Evolutionary conservation across 768 basidiomycete genomes (phyloP).

Genomic region (Collybia sordida): DNA sequence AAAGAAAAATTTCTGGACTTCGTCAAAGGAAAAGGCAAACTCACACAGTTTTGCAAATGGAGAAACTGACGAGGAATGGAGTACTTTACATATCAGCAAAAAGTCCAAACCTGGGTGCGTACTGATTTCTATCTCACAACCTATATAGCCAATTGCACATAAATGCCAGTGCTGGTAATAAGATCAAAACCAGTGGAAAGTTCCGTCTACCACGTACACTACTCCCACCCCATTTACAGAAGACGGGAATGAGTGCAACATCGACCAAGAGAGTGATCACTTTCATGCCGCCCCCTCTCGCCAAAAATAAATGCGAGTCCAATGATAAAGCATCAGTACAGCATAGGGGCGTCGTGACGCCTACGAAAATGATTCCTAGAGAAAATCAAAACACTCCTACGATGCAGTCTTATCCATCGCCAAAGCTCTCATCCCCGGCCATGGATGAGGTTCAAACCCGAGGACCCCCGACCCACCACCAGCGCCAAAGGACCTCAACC

Average conservation of each 20-base stretch:
- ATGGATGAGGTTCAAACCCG: not conserved
- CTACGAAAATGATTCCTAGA: not conserved
- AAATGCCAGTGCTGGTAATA: not conserved
- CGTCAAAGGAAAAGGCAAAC: constrained; percentile 14
- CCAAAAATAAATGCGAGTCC: not conserved
- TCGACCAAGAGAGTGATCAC: constrained; percentile 23
- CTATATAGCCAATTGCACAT: too few relatives aligned
- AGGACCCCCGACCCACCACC: constrained; percentile 4
- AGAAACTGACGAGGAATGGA: constrained; percentile 37
- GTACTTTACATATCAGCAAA: constrained; percentile 32
- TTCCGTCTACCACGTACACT: constrained; percentile 11
- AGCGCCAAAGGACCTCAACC: constrained; percentile 3
- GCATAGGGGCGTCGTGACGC: not conserved
- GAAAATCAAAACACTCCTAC: not conserved
- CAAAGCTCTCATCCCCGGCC: constrained; percentile 2
- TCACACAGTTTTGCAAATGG: constrained; percentile 24
- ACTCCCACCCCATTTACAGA: not conserved
- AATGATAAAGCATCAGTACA: not conserved
- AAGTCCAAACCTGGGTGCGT: constrained; percentile 23
- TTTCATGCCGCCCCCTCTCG: constrained; percentile 22
- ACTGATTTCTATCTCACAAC: not conserved
- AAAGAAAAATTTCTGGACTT: not conserved
- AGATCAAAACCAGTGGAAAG: constrained; percentile 8
- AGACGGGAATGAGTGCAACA: constrained; percentile 20
- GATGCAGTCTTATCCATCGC: constrained; percentile 14